Evolutionary conservation across 805 yeast genomes (phyloP).

Genomic region (Candida wancherniae): DNA sequence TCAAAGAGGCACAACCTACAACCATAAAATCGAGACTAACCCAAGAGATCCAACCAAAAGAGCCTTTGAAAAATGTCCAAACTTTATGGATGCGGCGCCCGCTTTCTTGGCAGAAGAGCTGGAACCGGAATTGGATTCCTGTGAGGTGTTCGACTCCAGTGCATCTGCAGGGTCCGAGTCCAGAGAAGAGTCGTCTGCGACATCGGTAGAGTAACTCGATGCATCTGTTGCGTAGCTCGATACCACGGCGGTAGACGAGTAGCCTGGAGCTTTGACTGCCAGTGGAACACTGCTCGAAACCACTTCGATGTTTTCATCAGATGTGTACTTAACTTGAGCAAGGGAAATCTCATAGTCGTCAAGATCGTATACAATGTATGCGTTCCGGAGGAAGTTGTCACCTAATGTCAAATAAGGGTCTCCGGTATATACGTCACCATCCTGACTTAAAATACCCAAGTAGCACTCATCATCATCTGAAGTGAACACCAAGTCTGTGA

Average conservation of each 20-base stretch:
- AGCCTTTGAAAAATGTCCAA: no score
- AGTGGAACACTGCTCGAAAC: conserved; percentile 44
- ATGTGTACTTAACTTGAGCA: conserved; percentile 34
- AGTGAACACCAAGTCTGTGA: conserved; percentile 22
- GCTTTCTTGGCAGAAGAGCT: no score
- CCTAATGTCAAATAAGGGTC: conserved; percentile 54
- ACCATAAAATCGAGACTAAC: no score
- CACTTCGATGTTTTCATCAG: conserved; percentile 38
- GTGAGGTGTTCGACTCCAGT: no score
- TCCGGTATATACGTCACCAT: conserved; percentile 37
- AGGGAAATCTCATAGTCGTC: conserved; percentile 53
- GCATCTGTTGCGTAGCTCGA: no score
- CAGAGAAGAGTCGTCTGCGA: no score
- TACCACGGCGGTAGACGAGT: conserved; percentile 39
- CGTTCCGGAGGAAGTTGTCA: conserved; percentile 57
- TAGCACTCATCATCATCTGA: conserved; percentile 16
- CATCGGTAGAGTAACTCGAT: no score
- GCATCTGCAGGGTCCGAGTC: no score
- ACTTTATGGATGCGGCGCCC: no score
- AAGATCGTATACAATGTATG: conserved; percentile 63
- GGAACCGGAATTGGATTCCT: no score
- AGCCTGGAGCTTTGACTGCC: conserved; percentile 43
- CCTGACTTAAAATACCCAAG: conserved; percentile 20
- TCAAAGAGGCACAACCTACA: no score
- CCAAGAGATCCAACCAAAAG: no score